Percentiles rank a stretch among this genome's conserved stretches.
phyloP scores from a whole-genome alignment of 148 eudicot species.

The Rhododendron mucronatum region DNA sequence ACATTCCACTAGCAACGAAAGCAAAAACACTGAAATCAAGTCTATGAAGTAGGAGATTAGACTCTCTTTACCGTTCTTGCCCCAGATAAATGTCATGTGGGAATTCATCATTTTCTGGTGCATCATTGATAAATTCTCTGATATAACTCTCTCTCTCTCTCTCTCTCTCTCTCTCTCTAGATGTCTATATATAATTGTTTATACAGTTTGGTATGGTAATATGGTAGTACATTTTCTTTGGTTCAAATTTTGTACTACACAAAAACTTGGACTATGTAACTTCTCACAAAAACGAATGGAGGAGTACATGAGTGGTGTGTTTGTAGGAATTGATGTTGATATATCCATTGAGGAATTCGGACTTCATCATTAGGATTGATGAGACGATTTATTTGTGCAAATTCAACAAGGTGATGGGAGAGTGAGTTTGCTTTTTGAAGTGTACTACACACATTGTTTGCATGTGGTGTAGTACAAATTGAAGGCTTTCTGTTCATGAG shows the following conservation, averaged over 20 bases:
- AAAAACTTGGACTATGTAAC: background rate
- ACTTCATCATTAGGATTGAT: background rate
- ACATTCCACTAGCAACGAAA: slow-evolving; percentile 13
- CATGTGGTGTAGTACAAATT: too few relatives aligned
- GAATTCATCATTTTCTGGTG: background rate
- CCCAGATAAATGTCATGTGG: slow-evolving; percentile 26
- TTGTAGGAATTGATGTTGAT: background rate
- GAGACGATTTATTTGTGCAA: background rate
- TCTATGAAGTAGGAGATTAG: background rate
- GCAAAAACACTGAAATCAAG: background rate
- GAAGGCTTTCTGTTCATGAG: too few relatives aligned
- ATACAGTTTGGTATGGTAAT: background rate
- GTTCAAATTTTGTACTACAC: background rate
- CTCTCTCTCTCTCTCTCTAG: background rate
- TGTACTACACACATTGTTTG: too few relatives aligned
- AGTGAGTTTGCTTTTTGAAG: too few relatives aligned
- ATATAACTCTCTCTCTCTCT: background rate
- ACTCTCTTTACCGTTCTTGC: slow-evolving; percentile 19
- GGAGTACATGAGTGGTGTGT: background rate
- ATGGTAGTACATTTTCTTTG: background rate
- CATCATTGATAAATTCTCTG: background rate
- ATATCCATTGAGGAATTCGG: background rate
- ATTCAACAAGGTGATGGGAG: too few relatives aligned
- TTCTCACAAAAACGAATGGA: background rate
- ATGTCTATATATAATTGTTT: background rate